Conservation (phyloP, 495 filamentous ascomycete species). For the Daldinia vernicosa region DNA sequence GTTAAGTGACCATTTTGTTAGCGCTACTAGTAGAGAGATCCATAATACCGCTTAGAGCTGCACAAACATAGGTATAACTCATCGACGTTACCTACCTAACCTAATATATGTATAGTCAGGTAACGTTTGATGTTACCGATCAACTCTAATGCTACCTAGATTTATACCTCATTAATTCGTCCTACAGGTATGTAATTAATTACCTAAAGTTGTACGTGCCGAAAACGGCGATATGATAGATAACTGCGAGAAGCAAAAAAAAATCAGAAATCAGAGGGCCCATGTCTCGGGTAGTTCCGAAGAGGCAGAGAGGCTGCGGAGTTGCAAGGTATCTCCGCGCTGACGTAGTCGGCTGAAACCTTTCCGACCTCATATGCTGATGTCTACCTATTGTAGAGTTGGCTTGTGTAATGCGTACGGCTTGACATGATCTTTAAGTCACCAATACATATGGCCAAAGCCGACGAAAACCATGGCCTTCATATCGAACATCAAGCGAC, state of each 20-base stretch:
- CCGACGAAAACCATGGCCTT: conserved; percentile 25
- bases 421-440: not conserved
- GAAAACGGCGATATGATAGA: not conserved
- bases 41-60: not conserved
- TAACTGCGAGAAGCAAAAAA: not conserved
- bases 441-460: conserved; percentile 3
- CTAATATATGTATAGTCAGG: no score
- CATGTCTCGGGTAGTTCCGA: conserved; percentile 34
- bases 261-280: not conserved
- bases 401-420: not conserved
- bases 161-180: no score
- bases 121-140: not conserved
- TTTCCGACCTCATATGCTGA: conserved; percentile 1
- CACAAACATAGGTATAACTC: not conserved
- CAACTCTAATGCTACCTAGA: not conserved
- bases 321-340: conserved; percentile 13
- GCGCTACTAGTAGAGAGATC: not conserved
- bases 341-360: conserved; percentile 30
- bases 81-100: not conserved
- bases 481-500: conserved; percentile 44
- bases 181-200: not conserved
- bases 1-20: not conserved
- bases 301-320: conserved; percentile 7
- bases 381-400: not conserved
- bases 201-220: not conserved